phyloP scores from a whole-genome alignment of 2,329 filamentous ascomycete genomes.

The Fusarium tanahbumbuense region DNA sequence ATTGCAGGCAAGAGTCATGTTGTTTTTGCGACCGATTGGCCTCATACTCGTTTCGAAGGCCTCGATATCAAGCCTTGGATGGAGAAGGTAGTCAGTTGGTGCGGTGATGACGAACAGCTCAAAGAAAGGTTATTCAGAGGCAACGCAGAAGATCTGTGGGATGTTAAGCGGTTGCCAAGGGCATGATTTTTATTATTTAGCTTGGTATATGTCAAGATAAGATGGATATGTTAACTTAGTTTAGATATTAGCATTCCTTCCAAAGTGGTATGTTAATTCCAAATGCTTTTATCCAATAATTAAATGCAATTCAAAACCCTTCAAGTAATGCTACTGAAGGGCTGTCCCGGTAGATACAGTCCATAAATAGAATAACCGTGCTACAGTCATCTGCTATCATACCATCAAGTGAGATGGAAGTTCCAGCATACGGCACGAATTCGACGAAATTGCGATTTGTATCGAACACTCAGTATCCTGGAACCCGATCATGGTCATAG shows the following conservation, averaged over 20 bases:
- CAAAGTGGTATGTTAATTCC: background rate
- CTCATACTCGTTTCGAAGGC: slow-evolving; percentile 70
- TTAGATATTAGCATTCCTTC: too few species aligned
- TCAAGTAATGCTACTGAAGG: background rate
- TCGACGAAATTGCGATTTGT: background rate
- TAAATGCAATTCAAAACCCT: background rate
- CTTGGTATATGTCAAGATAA: background rate
- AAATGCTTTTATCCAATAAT: background rate
- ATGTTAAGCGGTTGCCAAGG: slow-evolving; percentile 13
- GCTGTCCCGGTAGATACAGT: background rate
- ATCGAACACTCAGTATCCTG: background rate
- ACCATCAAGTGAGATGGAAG: background rate
- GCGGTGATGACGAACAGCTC: slow-evolving; percentile 57
- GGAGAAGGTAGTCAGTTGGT: slow-evolving; percentile 65
- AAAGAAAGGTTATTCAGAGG: slow-evolving; percentile 63
- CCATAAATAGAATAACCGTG: background rate
- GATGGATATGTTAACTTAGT: too few species aligned
- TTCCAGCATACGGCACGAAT: background rate
- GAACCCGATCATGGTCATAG: background rate
- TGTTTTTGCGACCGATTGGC: slow-evolving; percentile 73
- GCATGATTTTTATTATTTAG: background rate
- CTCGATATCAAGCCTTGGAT: slow-evolving; percentile 62
- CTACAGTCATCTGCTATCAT: background rate
- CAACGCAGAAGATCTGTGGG: slow-evolving; percentile 66
- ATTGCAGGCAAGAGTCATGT: slow-evolving; percentile 56